Base-by-base conservation (phyloP, 1,284 basidiomycete genomes). In the Fomitopsis schrenkii region DNA sequence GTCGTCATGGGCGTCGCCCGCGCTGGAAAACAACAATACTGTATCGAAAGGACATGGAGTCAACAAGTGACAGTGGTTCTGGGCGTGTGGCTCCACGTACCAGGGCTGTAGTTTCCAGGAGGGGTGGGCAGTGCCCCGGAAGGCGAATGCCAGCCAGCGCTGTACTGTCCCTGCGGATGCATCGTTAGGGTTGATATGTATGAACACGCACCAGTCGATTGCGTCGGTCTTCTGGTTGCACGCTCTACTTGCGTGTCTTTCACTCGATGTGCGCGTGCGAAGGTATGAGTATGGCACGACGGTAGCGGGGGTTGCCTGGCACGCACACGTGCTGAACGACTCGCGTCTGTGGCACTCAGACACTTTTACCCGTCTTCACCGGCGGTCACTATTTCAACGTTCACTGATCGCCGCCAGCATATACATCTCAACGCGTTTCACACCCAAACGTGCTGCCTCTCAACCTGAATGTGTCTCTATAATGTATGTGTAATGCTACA, bases 1-100 rank as follows among this genome's bases (percentile, higher is more conserved):
- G 36, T 75, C 72, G 64, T 77, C 73, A 22, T n/a, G 12, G 35
- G 41, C 3, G 26, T 28, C 8, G n/a, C 28, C 44, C 35, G 40
- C 26, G 36, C 28, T 35, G 17, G 45, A 14, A 14, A 44, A 41
- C 22, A 28, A 42, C 9, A 40, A 3, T 19, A 38, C 41, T 44
- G 59, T 30, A 36, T 14, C 14, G 0, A 40, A 3, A n/a, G 15
- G 44, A 35, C 28, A 30, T 41, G 14, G 28, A 22, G 46, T 41
- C 30, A 42, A 1, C 19, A 19, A 45, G 14, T 0, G 8, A 33
- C 8, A 33, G 30, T 33, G 30, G 5, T 33, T 40, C 36, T 19
- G 36, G 1, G 28, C 53, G n/a, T 26, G 5, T 9, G 12, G 26
- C 35, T 19, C 17, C 15, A 33, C 48, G 22, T 33, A 50, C 48